Percentiles rank a stretch among this genome's conserved stretches.
phyloP scores from a whole-genome alignment of 768 basidiomycete genomes.

The Pulveroboletus frians region DNA sequence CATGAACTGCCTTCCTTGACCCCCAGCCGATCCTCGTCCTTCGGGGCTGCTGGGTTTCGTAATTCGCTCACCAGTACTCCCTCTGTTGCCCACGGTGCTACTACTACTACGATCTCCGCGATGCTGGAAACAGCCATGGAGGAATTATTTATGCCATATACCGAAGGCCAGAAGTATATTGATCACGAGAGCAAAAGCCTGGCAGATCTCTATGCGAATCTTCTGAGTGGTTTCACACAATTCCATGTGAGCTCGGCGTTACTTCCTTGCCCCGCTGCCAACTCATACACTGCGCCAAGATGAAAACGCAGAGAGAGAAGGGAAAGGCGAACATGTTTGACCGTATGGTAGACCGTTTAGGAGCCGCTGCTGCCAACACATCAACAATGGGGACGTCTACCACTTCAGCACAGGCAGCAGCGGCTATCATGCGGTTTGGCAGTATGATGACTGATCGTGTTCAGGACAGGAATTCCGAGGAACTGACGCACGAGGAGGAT shows the following conservation, averaged over 20 bases:
- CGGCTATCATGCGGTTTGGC: constrained; percentile 84
- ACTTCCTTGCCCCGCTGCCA: constrained; percentile 1
- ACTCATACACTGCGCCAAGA: constrained; percentile 28
- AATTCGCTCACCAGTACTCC: constrained; percentile 42
- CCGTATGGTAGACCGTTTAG: constrained; percentile 82
- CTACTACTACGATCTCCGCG: constrained; percentile 50
- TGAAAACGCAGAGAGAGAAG: constrained; percentile 51
- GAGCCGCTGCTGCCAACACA: constrained; percentile 66
- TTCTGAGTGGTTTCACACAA: constrained; percentile 71
- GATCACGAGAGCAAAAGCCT: constrained; percentile 87
- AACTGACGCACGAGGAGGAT: constrained; percentile 73
- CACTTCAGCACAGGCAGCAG: constrained; percentile 80
- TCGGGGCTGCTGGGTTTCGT: constrained; percentile 58
- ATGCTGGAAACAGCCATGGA: constrained; percentile 98
- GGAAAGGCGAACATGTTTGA: constrained; percentile 81
- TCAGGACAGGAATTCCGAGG: constrained; percentile 55
- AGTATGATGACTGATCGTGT: constrained; percentile 58
- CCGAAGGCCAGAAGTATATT: constrained; percentile 85
- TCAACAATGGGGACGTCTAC: constrained; percentile 54
- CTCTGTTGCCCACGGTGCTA: constrained; percentile 39
- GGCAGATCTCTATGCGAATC: constrained; percentile 67
- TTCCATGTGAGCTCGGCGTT: constrained; percentile 63
- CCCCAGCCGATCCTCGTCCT: constrained; percentile 51
- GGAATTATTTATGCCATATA: constrained; percentile 91
- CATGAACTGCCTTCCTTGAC: constrained; percentile 76